Evolutionary conservation across 805 yeast genomes (phyloP).

Genomic region (Priceomyces castillae): DNA sequence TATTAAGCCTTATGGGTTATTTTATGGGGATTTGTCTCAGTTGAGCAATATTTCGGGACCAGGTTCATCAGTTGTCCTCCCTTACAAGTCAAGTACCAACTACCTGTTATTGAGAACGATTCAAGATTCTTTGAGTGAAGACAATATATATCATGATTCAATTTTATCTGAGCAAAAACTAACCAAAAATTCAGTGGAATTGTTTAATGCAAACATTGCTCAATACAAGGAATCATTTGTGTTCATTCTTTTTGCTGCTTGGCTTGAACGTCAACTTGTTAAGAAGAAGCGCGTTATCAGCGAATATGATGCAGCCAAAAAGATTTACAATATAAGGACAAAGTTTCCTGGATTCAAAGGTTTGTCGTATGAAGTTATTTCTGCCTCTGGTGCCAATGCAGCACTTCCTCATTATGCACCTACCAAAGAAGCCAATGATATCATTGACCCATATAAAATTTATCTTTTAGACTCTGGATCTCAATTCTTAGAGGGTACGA

Average conservation of each 20-base stretch:
- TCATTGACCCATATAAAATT: slow-evolving; percentile 64
- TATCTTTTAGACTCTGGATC: slow-evolving; percentile 89
- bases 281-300: slow-evolving; percentile 41
- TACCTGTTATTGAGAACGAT: slow-evolving; percentile 30
- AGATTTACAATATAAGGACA: slow-evolving; percentile 54
- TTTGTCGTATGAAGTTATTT: slow-evolving; percentile 71
- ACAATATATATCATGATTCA: slow-evolving; percentile 24
- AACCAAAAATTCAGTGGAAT: slow-evolving; percentile 70
- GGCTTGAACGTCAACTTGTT: slow-evolving; percentile 66
- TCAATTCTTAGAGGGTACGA: slow-evolving; percentile 90
- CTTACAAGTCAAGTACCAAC: slow-evolving; percentile 27
- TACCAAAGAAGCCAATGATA: slow-evolving; percentile 50
- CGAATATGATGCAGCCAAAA: slow-evolving; percentile 65
- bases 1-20: slow-evolving; percentile 51
- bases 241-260: slow-evolving; percentile 67
- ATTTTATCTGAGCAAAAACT: slow-evolving; percentile 56
- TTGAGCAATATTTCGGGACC: slow-evolving; percentile 19
- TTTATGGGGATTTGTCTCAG: slow-evolving; percentile 54
- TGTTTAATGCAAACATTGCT: slow-evolving; percentile 67
- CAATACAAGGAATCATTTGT: slow-evolving; percentile 86
- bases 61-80: slow-evolving; percentile 26
- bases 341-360: slow-evolving; percentile 58
- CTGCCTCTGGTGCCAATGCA: slow-evolving; percentile 73
- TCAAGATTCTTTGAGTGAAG: slow-evolving; percentile 28
- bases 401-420: slow-evolving; percentile 79